Evolutionary conservation across 768 basidiomycete genomes (phyloP), one percentile per base, ranked within the genome.

Genomic region (Tricholoma furcatifolium): DNA sequence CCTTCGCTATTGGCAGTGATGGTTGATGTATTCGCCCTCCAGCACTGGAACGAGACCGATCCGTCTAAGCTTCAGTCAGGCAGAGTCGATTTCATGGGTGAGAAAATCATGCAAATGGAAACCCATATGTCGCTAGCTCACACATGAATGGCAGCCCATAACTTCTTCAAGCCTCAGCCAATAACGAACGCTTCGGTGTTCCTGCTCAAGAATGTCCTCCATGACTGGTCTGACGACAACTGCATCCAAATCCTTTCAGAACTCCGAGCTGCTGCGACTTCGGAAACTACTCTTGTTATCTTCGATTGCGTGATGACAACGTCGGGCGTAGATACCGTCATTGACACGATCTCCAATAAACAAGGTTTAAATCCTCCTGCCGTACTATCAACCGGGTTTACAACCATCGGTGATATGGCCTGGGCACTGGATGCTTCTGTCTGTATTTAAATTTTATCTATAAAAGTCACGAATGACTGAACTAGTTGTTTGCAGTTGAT

Each of bases 191-290:
- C 79, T 0, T 51, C 64, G 21, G 75, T 85, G 15, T 87, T 80
- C 62, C 60, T 86, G 8, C 61, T 87, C 17, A 76, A 83, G 39
- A 76, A 78, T 9, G 75, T 86, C 43, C 69, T 83, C 40, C 85
- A 86, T 56, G 83, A n/a, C n/a, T n/a, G n/a, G n/a, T n/a, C n/a
- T n/a, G n/a, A n/a, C n/a, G n/a, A n/a, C n/a, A n/a, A n/a, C n/a
- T n/a, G n/a, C n/a, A n/a, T n/a, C n/a, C n/a, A n/a, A n/a, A n/a
- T n/a, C n/a, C n/a, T n/a, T n/a, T n/a, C n/a, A n/a, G n/a, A n/a
- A n/a, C n/a, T n/a, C n/a, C n/a, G n/a, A n/a, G n/a, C n/a, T n/a
- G n/a, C n/a, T n/a, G n/a, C n/a, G n/a, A n/a, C n/a, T n/a, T n/a
- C n/a, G n/a, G n/a, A n/a, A n/a, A n/a, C n/a, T 14, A 72, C 62